Conservation (phyloP, 495 filamentous ascomycete genomes). For the Barbatosphaeria neglecta region DNA sequence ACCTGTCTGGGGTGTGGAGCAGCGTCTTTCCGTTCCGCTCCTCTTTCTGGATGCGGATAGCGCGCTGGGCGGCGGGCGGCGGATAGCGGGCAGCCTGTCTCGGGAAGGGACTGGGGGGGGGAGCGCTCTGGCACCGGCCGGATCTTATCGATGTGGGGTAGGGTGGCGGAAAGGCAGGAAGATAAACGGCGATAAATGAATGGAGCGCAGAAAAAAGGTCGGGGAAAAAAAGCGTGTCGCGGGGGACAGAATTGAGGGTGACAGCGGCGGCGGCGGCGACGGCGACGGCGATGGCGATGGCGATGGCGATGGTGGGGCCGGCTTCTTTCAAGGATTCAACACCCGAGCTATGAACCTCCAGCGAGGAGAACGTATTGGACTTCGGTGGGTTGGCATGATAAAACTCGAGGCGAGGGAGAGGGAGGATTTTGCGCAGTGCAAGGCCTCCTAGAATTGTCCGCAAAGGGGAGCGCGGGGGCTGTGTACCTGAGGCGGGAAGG, state of each 20-base stretch:
- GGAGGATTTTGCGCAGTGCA: constrained; percentile 24
- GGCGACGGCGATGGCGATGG: neutral
- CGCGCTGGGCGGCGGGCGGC: too few relatives aligned
- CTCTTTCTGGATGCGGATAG: neutral
- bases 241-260: neutral
- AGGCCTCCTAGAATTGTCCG: constrained; percentile 2
- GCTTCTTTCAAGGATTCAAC: constrained; percentile 27
- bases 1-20: constrained; percentile 7
- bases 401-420: constrained; percentile 19
- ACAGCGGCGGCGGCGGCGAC: too few relatives aligned
- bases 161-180: constrained; percentile 12
- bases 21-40: neutral
- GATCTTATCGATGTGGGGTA: constrained; percentile 35
- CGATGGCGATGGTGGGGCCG: neutral
- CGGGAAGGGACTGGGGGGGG: too few relatives aligned
- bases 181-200: constrained; percentile 10
- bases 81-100: too few relatives aligned
- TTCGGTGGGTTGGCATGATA: constrained; percentile 48
- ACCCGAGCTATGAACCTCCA: constrained; percentile 43
- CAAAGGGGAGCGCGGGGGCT: neutral
- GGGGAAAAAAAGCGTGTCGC: constrained; percentile 7
- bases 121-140: too few relatives aligned
- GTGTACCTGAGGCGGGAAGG: neutral
- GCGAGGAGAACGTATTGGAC: constrained; percentile 39
- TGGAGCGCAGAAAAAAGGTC: neutral